phyloP scores from a whole-genome alignment of 352 stramenopile species.

The Lagenidium sp. region DNA sequence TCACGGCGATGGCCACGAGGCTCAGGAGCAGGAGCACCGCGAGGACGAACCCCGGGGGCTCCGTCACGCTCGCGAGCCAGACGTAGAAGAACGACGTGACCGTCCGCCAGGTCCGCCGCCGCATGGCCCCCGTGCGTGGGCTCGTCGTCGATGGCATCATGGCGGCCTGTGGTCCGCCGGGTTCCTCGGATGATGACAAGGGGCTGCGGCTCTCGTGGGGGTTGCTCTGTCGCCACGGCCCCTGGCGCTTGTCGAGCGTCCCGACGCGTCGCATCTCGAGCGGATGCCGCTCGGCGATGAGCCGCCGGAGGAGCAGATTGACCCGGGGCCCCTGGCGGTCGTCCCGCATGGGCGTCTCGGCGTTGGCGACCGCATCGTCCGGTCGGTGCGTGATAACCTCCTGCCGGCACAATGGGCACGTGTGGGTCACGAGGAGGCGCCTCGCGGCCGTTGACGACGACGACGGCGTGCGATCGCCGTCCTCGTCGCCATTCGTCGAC shows the following conservation, averaged over 20 bases:
- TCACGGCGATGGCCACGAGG: conserved; percentile 49
- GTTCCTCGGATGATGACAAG: background rate
- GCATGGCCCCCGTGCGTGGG: conserved; percentile 3
- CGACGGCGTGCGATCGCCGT: background rate
- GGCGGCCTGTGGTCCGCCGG: no score
- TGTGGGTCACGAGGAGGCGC: conserved; percentile 8
- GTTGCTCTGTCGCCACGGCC: background rate
- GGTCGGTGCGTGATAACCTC: no score
- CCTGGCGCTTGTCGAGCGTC: conserved; percentile 29
- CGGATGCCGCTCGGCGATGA: conserved; percentile 52
- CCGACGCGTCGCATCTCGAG: conserved; percentile 26
- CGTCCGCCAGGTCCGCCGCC: conserved; percentile 34
- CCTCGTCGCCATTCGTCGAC: background rate
- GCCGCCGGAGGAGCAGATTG: conserved; percentile 52
- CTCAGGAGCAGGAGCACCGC: conserved; percentile 55
- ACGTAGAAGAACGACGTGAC: conserved; percentile 68
- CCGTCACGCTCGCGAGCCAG: conserved; percentile 51
- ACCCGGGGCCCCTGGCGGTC: conserved; percentile 32
- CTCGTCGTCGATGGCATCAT: background rate
- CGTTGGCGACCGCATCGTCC: no score
- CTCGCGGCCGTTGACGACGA: background rate
- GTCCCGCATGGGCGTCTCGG: conserved; percentile 9
- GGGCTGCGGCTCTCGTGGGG: background rate
- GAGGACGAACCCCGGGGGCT: conserved; percentile 67
- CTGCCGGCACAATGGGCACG: conserved; percentile 70